Evolutionary conservation across 1,284 basidiomycete genomes (phyloP).

Genomic region (Malassezia nana): DNA sequence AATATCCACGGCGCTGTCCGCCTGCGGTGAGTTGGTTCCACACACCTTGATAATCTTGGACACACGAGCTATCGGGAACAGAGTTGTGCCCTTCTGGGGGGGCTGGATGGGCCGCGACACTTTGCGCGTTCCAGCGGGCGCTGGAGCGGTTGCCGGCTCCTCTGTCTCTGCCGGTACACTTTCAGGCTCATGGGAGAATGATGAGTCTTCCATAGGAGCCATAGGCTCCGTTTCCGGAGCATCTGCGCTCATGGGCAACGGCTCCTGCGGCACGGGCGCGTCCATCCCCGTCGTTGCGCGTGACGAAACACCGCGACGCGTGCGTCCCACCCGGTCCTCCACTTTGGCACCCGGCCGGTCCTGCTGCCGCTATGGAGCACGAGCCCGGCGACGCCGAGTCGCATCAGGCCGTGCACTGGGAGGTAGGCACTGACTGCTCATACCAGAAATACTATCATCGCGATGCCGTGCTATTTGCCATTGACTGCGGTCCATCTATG

Average conservation of each 20-base stretch:
- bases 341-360: background rate
- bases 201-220: background rate
- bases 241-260: background rate
- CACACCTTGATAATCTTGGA: conserved; percentile 33
- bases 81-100: conserved; percentile 21
- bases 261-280: background rate
- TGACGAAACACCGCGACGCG: conserved; percentile 2
- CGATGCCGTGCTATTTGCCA: conserved; percentile 62
- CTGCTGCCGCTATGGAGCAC: background rate
- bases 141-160: background rate
- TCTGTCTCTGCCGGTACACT: background rate
- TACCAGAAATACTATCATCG: conserved; percentile 16
- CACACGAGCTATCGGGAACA: conserved; percentile 31
- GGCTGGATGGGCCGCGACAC: conserved; percentile 2
- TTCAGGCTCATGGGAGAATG: background rate
- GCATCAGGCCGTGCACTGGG: conserved; percentile 14
- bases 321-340: background rate
- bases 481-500: conserved; percentile 86
- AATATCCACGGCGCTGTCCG: conserved; percentile 36
- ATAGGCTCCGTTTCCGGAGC: background rate
- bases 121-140: background rate
- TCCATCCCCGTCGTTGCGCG: conserved; percentile 5
- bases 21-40: conserved; percentile 3
- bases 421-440: background rate
- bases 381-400: background rate